Evolutionary conservation across 2,329 filamentous ascomycete genomes (phyloP).

Genomic region (Cercospora janseana): DNA sequence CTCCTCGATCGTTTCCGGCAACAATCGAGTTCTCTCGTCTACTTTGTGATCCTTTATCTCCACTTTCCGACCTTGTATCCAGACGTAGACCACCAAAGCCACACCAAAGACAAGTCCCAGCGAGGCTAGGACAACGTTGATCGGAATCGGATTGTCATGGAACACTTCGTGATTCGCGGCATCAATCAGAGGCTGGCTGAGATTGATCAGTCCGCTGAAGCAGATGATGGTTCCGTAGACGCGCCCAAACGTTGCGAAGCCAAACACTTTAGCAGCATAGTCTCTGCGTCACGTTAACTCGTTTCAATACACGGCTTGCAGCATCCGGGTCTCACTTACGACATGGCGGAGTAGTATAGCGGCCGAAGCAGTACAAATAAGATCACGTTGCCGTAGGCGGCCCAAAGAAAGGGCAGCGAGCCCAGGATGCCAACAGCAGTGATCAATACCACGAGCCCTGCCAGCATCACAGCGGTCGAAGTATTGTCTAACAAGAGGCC

Average conservation of each 20-base stretch:
- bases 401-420: conserved; percentile 68
- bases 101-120: conserved; percentile 63
- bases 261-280: conserved; percentile 87
- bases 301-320: not conserved
- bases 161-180: conserved; percentile 72
- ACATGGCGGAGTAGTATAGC: conserved; percentile 86
- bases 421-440: conserved; percentile 75
- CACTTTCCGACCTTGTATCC: conserved; percentile 24
- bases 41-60: conserved; percentile 14
- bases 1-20: conserved; percentile 33
- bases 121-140: conserved; percentile 67
- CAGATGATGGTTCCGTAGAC: conserved; percentile 90
- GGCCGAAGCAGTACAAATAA: conserved; percentile 83
- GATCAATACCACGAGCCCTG: conserved; percentile 67
- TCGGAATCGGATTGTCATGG: conserved; percentile 68
- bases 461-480: conserved; percentile 68
- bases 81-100: conserved; percentile 66
- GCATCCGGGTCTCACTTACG: conserved; percentile 29
- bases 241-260: conserved; percentile 88
- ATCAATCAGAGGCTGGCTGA: conserved; percentile 77
- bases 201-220: conserved; percentile 76
- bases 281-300: conserved; percentile 47
- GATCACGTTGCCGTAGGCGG: conserved; percentile 70
- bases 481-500: conserved; percentile 74
- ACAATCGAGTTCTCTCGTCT: conserved; percentile 20